phyloP scores from a whole-genome alignment of 2,329 filamentous ascomycete species.

The Calonectria ilicicola region DNA sequence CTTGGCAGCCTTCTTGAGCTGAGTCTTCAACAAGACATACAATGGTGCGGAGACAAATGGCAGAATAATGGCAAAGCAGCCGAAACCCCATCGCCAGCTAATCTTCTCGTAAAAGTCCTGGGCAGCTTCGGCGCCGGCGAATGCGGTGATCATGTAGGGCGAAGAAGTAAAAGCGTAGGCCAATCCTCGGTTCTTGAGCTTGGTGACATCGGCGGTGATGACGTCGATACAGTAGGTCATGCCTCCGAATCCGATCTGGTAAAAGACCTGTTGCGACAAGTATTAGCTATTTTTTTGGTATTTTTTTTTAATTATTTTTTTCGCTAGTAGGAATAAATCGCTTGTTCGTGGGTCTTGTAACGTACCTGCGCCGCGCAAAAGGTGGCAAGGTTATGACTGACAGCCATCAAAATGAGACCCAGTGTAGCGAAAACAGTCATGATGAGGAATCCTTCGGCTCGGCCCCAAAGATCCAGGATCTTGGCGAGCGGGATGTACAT shows the following conservation, averaged over 20 bases:
- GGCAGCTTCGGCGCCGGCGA: conserved; percentile 44
- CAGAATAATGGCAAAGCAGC: conserved; percentile 73
- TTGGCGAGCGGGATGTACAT: conserved; percentile 72
- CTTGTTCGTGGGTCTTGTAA: not conserved
- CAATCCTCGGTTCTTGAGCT: conserved; percentile 52
- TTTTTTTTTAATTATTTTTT: too few species aligned
- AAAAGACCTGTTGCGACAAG: conserved; percentile 62
- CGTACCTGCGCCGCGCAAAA: conserved; percentile 65
- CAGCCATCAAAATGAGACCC: conserved; percentile 71
- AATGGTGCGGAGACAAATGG: conserved; percentile 71
- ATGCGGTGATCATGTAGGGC: conserved; percentile 60
- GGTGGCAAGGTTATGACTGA: conserved; percentile 54
- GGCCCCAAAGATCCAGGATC: conserved; percentile 71
- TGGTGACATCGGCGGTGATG: conserved; percentile 74
- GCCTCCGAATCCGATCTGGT: conserved; percentile 71
- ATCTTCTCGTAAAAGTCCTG: conserved; percentile 34
- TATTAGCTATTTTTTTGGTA: conserved; percentile 10
- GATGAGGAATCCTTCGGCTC: conserved; percentile 67
- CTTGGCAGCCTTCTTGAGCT: conserved; percentile 67
- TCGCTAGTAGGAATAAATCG: too few species aligned
- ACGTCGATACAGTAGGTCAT: conserved; percentile 72
- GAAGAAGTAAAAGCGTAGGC: conserved; percentile 55
- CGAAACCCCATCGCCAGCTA: conserved; percentile 57
- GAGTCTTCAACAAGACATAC: conserved; percentile 64
- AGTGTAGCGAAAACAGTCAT: conserved; percentile 61